Evolutionary conservation across 1,139 yeast species (phyloP).

Genomic region (Candida sojae): DNA sequence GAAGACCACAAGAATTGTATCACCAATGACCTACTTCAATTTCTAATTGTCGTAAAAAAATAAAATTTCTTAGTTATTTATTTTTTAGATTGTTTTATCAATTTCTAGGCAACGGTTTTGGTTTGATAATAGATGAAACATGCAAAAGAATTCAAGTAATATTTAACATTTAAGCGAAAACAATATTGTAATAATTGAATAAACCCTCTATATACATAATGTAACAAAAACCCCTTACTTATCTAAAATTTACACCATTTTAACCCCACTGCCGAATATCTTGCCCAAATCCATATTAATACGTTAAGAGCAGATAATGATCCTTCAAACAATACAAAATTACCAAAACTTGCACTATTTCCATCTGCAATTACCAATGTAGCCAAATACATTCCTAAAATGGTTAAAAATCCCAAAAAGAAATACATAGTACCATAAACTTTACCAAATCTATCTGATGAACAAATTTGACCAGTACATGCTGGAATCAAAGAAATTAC

Average conservation of each 20-base stretch:
- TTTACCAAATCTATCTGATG: slow-evolving; percentile 64
- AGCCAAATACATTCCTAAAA: slow-evolving; percentile 37
- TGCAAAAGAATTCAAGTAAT: too few species aligned
- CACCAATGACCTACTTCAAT: too few species aligned
- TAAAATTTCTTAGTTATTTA: too few species aligned
- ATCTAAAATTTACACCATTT: slow-evolving; percentile 25
- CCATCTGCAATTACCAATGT: slow-evolving; percentile 28
- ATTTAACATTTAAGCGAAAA: too few species aligned
- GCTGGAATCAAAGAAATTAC: slow-evolving; percentile 35
- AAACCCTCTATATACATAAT: too few species aligned
- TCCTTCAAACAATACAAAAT: slow-evolving; percentile 30
- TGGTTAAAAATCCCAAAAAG: slow-evolving; percentile 58
- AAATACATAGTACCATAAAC: slow-evolving; percentile 71
- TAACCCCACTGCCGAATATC: slow-evolving; percentile 25
- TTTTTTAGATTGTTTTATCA: too few species aligned
- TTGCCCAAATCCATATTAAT: slow-evolving; percentile 23
- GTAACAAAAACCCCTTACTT: background rate
- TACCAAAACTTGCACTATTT: slow-evolving; percentile 18
- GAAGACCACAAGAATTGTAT: too few species aligned
- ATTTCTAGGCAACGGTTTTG: too few species aligned
- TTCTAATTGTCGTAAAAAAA: too few species aligned
- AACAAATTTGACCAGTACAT: slow-evolving; percentile 64
- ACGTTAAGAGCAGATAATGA: slow-evolving; percentile 22
- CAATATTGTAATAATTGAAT: too few species aligned
- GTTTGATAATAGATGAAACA: too few species aligned